Conservation (phyloP, 2,329 filamentous ascomycete species). For the Claviceps humidiphila region DNA sequence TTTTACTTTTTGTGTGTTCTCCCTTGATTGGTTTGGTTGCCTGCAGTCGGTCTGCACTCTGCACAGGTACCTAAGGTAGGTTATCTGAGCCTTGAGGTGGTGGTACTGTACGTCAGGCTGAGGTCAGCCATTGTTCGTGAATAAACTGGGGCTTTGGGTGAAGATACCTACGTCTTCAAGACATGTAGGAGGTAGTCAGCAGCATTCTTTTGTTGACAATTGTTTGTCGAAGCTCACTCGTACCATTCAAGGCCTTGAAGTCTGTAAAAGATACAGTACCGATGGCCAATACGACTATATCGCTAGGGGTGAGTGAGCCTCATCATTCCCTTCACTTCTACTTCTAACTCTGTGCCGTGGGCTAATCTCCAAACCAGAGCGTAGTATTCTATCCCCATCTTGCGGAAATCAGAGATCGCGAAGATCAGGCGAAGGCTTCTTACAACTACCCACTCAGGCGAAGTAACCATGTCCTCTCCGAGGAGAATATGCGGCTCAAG, state of each 20-base stretch:
- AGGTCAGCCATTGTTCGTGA: background rate
- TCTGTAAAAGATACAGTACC: background rate
- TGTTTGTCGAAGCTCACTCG: background rate
- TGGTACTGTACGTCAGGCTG: too few species aligned
- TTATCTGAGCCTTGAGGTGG: too few species aligned
- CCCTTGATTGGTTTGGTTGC: background rate
- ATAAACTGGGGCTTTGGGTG: background rate
- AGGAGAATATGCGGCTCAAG: constrained; percentile 38
- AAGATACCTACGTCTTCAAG: too few species aligned
- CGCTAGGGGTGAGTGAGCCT: background rate
- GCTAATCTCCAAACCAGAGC: background rate
- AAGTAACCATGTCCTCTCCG: constrained; percentile 29
- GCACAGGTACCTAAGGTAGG: too few species aligned
- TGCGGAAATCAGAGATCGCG: constrained; percentile 36
- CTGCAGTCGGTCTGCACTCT: background rate
- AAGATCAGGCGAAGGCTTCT: constrained; percentile 33
- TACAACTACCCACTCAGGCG: constrained; percentile 35
- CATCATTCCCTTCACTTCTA: background rate
- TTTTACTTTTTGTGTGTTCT: background rate
- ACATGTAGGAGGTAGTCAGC: background rate
- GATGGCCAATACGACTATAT: background rate
- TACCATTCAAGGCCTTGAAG: background rate
- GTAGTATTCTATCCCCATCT: constrained; percentile 25
- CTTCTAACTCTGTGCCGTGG: background rate
- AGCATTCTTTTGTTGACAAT: background rate